Conservation (phyloP, 495 filamentous ascomycete species). For the Parathielavia appendiculata region DNA sequence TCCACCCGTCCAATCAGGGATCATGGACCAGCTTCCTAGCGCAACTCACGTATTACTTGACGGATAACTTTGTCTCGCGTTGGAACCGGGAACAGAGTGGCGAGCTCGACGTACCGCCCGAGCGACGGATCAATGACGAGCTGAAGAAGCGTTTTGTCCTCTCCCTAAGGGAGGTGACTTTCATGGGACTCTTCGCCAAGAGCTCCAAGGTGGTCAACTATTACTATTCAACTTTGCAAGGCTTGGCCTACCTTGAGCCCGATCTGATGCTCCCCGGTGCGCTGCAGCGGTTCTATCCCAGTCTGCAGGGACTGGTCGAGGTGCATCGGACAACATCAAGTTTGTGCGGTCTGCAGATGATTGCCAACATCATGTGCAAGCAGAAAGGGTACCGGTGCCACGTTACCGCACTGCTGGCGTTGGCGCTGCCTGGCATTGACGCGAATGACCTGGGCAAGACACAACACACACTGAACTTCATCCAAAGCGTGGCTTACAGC, state of each 20-base stretch:
- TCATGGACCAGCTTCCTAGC: conserved; percentile 85
- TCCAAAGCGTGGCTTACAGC: conserved; percentile 90
- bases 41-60: conserved; percentile 86
- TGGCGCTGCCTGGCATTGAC: conserved; percentile 92
- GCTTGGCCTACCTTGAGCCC: conserved; percentile 84
- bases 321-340: conserved; percentile 95
- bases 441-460: conserved; percentile 98
- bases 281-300: conserved; percentile 92
- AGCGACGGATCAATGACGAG: conserved; percentile 70
- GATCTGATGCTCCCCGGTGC: conserved; percentile 89
- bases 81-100: conserved; percentile 94
- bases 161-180: conserved; percentile 84
- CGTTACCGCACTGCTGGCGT: conserved; percentile 82
- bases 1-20: conserved; percentile 96
- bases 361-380: conserved; percentile 80
- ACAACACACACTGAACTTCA: conserved; percentile 85
- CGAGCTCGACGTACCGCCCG: conserved; percentile 77
- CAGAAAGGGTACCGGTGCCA: conserved; percentile 94
- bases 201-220: conserved; percentile 85
- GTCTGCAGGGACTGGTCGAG: conserved; percentile 92
- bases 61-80: conserved; percentile 95
- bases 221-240: conserved; percentile 83
- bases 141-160: conserved; percentile 88
- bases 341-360: conserved; percentile 80
- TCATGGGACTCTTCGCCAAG: conserved; percentile 98